Evolutionary conservation across 1,284 basidiomycete species (phyloP), one percentile per base, ranked within the genome.

Genomic region (Moesziomyces parantarcticus): DNA sequence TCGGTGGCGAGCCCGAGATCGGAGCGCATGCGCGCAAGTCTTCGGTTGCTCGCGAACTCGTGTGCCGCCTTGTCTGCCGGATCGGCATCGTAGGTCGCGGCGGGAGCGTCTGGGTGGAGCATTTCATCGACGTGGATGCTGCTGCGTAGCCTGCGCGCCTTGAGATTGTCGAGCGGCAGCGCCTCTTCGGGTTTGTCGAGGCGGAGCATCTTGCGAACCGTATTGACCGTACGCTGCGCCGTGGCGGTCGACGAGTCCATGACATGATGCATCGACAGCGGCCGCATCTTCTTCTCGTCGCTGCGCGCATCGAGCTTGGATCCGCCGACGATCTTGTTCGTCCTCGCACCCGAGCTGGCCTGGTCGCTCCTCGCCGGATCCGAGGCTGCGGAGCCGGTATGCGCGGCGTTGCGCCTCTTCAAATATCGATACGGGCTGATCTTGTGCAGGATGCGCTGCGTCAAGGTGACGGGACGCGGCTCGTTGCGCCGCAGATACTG

Each of bases 361-460:
- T 50, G 44, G 23, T 64, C 63, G 47, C 67, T 70, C 18, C 52
- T 45, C 1, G 43, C 62, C 1, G 57, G 47, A 3, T 67, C 60
- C 1, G 71, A 65, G 2, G 50, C 43, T 10, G 51, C 52, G 14
- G 68, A 56, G 6, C 55, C 58, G 5, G 50, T 47, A 4, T 56
- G 60, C 3, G 67, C 70, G 14, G 89, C 89, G 72, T 90, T 90
- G n/a, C 46, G 69, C 21, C 64, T 52, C 20, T 63, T 66, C n/a
- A 94, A 85, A 88, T 91, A 92, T 20, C 91, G 88, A 84, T 98
- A 98, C 0, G 95, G 96, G 81, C 98, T 97, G 39, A 95, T 84
- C 50, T 87, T 87, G 54, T 90, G 88, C 43, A 93, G 32, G 87
- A 85, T 5, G 71, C 84, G 10, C 79, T 83, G 62, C 66, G 83